These are phyloP conservation scores for Yamadazyma laniorum DNA, from an alignment of 805 yeast species.

Conservation along the genomic window DNA sequence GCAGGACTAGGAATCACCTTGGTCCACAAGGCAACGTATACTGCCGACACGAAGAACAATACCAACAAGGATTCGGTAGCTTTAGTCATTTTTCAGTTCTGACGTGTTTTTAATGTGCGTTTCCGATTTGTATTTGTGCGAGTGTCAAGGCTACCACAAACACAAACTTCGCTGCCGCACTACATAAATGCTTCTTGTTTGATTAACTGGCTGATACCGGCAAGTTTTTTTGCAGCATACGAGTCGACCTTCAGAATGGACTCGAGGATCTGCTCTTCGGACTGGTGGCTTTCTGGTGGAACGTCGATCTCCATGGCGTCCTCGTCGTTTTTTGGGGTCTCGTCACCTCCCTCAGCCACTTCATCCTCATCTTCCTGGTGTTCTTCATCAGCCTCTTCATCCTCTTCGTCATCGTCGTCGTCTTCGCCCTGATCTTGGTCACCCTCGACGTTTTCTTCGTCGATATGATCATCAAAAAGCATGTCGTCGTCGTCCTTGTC, in stretches of 20 bases:
- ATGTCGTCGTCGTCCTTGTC: constrained; percentile 21
- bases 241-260: constrained; percentile 8
- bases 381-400: constrained; percentile 17
- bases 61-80: constrained; percentile 59
- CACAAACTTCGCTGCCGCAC: too few relatives aligned
- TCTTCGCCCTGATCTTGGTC: constrained; percentile 18
- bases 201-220: constrained; percentile 34
- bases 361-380: constrained; percentile 18
- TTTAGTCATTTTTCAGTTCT: constrained; percentile 51
- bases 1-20: constrained; percentile 56
- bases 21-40: constrained; percentile 50
- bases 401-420: constrained; percentile 17
- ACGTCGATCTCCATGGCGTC: constrained; percentile 20
- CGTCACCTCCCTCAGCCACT: constrained; percentile 18
- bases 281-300: constrained; percentile 8
- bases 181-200: constrained; percentile 30
- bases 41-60: constrained; percentile 44
- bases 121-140: background rate
- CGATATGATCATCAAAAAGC: constrained; percentile 23
- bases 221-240: constrained; percentile 30
- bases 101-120: constrained; percentile 6
- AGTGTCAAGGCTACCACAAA: too few relatives aligned
- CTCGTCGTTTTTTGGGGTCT: constrained; percentile 14
- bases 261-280: constrained; percentile 17
- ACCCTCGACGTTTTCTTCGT: constrained; percentile 18